Conservation (phyloP, 257 asterid genomes). For the Anisodus acutangulus region DNA sequence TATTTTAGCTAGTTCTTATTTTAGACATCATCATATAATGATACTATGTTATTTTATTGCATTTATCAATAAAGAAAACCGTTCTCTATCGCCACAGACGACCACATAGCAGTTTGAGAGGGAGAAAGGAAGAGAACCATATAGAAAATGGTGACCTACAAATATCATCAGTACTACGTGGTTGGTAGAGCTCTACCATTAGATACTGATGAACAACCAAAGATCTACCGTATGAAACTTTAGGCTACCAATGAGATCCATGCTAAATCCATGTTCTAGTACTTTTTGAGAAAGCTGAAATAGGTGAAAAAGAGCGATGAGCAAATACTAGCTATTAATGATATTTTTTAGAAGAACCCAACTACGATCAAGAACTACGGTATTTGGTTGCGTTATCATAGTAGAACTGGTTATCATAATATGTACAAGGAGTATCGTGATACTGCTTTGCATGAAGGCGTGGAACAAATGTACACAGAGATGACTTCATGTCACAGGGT, state of each 20-base stretch:
- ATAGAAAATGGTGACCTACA: slow-evolving; percentile 23
- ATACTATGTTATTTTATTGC: too few relatives aligned
- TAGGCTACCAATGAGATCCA: slow-evolving; percentile 19
- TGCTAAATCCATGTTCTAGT: slow-evolving; percentile 22
- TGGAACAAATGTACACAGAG: slow-evolving; percentile 26
- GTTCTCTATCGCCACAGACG: neutral
- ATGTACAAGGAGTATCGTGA: slow-evolving; percentile 30
- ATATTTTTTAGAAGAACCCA: slow-evolving; percentile 27
- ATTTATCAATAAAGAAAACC: neutral
- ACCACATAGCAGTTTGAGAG: slow-evolving; percentile 18
- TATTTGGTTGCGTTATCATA: slow-evolving; percentile 26
- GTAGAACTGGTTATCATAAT: slow-evolving; percentile 22
- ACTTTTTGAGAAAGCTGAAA: slow-evolving; percentile 10
- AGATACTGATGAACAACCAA: too few relatives aligned
- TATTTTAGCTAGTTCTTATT: too few relatives aligned
- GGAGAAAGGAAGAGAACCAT: neutral
- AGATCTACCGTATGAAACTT: too few relatives aligned
- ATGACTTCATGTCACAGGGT: slow-evolving; percentile 30
- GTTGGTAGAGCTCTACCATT: neutral
- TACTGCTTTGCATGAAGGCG: slow-evolving; percentile 25
- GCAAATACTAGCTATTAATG: slow-evolving; percentile 25
- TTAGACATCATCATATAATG: too few relatives aligned
- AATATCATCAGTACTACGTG: slow-evolving; percentile 28
- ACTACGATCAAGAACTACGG: slow-evolving; percentile 23
- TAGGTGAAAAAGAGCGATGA: slow-evolving; percentile 21